Conservation (phyloP, 169 alveolate species). For the Amoebophrya sp. region DNA sequence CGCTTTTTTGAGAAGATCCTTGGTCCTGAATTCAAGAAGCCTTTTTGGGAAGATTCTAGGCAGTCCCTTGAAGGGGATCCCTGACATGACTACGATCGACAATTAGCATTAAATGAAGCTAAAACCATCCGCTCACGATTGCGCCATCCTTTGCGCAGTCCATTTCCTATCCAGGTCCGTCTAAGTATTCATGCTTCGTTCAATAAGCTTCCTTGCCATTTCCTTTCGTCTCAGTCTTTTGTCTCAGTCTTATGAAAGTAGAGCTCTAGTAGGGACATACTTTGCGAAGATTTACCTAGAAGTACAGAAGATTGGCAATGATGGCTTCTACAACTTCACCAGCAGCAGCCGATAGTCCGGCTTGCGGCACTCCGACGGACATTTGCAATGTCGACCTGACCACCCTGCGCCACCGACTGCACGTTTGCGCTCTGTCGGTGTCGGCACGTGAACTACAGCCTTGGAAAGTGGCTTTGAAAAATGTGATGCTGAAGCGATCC, state of each 20-base stretch:
- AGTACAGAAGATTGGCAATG: background rate
- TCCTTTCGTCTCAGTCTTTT: too few relatives aligned
- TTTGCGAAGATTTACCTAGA: background rate
- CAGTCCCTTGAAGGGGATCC: too few relatives aligned
- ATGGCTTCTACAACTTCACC: background rate
- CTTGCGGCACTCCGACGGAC: background rate
- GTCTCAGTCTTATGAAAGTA: background rate
- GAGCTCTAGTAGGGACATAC: background rate
- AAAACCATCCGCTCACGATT: too few relatives aligned
- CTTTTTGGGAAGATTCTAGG: too few relatives aligned
- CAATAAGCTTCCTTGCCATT: too few relatives aligned
- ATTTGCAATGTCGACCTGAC: background rate
- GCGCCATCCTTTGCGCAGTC: too few relatives aligned
- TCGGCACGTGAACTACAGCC: background rate
- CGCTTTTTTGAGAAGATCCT: too few relatives aligned
- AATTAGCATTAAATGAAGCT: too few relatives aligned
- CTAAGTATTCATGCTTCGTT: too few relatives aligned
- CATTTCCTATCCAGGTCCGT: too few relatives aligned
- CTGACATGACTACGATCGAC: too few relatives aligned
- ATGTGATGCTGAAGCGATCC: background rate
- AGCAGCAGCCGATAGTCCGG: background rate
- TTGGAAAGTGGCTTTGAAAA: background rate
- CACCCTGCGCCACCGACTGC: background rate
- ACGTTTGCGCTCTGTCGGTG: background rate
- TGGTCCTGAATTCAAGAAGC: too few relatives aligned